These are phyloP conservation scores for Apostasia ramifera DNA, from an alignment of 106 monocot species.

Conservation along the genomic window DNA sequence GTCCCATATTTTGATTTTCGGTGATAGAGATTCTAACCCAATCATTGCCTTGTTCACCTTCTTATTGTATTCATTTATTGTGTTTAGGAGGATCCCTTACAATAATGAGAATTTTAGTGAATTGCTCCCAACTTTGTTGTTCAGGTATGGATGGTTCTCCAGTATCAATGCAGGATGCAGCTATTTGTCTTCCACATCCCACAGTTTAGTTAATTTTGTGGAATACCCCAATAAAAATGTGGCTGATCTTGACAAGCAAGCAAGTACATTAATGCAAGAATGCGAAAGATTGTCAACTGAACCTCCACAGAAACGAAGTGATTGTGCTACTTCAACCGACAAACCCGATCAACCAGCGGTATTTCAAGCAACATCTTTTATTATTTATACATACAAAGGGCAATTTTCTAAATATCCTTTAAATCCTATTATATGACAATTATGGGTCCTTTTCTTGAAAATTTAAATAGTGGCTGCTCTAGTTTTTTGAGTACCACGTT, in stretches of 20 bases:
- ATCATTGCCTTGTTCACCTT: too few species aligned
- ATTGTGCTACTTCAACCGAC: not conserved
- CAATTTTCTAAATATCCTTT: too few species aligned
- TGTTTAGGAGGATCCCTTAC: too few species aligned
- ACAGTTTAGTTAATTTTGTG: not conserved
- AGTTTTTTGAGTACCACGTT: too few species aligned
- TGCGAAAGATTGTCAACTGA: not conserved
- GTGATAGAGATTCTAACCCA: too few species aligned
- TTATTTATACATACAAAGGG: not conserved
- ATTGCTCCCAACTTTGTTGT: not conserved
- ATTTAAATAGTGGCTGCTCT: too few species aligned
- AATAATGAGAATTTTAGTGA: too few species aligned
- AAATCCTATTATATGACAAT: too few species aligned
- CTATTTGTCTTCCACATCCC: slow-evolving; percentile 2
- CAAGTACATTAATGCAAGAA: slow-evolving; percentile 7
- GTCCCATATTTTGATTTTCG: too few species aligned
- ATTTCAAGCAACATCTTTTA: not conserved
- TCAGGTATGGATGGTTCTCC: slow-evolving; percentile 52
- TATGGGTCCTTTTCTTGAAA: too few species aligned
- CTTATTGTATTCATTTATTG: too few species aligned
- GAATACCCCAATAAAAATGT: slow-evolving; percentile 2
- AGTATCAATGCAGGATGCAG: not conserved
- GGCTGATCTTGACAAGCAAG: slow-evolving; percentile 4
- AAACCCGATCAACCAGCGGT: slow-evolving; percentile 14
- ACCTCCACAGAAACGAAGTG: not conserved